These are phyloP conservation scores for Scutellaria minor DNA, from an alignment of 257 asterid species.

Conservation along the genomic window DNA sequence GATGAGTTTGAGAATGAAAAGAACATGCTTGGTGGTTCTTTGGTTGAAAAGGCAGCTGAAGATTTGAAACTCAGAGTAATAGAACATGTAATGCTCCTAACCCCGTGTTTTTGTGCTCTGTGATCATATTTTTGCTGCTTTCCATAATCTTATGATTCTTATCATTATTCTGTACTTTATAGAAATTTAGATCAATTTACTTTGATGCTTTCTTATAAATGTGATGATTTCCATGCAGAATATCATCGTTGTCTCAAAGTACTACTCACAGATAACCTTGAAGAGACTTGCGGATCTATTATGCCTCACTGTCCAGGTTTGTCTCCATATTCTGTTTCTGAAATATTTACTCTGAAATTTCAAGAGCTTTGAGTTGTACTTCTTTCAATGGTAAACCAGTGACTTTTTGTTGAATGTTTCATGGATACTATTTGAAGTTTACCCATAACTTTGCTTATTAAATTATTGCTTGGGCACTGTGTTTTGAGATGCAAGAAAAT, in stretches of 20 bases:
- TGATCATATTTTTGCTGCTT: constrained; percentile 11
- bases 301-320: constrained; percentile 81
- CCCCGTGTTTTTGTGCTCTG: constrained; percentile 1
- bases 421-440: constrained; percentile 2
- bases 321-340: constrained; percentile 30
- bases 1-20: constrained; percentile 90
- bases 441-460: constrained; percentile 1
- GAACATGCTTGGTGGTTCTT: constrained; percentile 80
- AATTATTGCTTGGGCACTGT: background rate
- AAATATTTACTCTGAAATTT: background rate
- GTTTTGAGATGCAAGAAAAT: background rate
- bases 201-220: background rate
- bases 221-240: constrained; percentile 63
- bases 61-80: constrained; percentile 85
- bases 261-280: constrained; percentile 85
- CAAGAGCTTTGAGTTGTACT: background rate
- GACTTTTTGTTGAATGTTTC: background rate
- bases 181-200: background rate
- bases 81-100: constrained; percentile 71
- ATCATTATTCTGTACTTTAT: background rate
- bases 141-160: background rate
- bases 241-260: constrained; percentile 88
- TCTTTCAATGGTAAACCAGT: background rate
- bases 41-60: constrained; percentile 90
- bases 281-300: constrained; percentile 91